Percentiles rank a stretch among this genome's conserved stretches.
phyloP scores from a whole-genome alignment of 331 rosid genomes.

The Acacia pycnantha region DNA sequence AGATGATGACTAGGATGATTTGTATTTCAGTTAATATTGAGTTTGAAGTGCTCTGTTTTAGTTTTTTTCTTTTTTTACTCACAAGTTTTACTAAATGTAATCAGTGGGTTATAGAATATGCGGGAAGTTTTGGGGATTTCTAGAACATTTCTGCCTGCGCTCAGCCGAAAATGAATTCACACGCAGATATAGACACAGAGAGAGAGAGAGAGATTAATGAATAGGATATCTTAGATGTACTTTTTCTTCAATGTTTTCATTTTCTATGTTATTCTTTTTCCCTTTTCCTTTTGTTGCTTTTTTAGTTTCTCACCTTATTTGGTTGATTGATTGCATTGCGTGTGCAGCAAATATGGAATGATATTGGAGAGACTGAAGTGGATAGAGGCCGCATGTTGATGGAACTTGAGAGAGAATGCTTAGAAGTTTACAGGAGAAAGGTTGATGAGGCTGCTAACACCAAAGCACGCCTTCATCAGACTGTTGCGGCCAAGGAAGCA shows the following conservation, averaged over 20 bases:
- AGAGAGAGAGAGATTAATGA: background rate
- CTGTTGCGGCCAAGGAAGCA: conserved; percentile 91
- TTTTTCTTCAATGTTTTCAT: background rate
- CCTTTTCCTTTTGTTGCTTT: background rate
- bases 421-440: conserved; percentile 85
- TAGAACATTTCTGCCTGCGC: background rate
- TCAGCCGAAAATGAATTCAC: background rate
- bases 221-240: background rate
- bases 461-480: conserved; percentile 91
- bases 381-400: conserved; percentile 81
- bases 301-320: background rate
- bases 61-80: background rate
- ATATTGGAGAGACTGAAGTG: conserved; percentile 84
- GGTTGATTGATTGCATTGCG: conserved; percentile 15
- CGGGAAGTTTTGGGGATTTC: conserved; percentile 3
- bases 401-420: conserved; percentile 92
- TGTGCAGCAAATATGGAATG: conserved; percentile 90
- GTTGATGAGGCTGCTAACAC: conserved; percentile 89
- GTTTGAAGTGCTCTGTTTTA: conserved; percentile 5
- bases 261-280: background rate
- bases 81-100: background rate
- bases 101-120: background rate
- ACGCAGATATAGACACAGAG: background rate
- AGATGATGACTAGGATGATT: background rate
- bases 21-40: background rate